Evolutionary conservation across 805 yeast species (phyloP), one percentile per base, ranked within the genome.

Genomic region (Kazachstania africana): DNA sequence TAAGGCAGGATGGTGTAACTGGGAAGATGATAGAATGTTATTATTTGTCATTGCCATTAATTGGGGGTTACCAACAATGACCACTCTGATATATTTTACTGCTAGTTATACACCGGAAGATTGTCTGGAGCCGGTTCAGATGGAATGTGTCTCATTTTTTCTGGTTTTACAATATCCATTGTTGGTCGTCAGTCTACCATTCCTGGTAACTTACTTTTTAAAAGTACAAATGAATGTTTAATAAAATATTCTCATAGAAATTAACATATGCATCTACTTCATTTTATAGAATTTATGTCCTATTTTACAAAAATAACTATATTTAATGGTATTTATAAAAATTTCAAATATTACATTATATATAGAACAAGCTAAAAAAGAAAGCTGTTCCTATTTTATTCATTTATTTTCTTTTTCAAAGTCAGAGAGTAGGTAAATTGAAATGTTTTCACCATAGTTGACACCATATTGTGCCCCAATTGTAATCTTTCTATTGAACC

Each of bases 11-110:
- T 73, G 93, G 77, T 70, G 75, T 33, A 71, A 58, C 13, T 45
- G 58, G 56, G 54, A 57, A 21, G 60, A 60, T 31, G 68, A 63
- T 31, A 51, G 54, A 12, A 68, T 85, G 55, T 60, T 85, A 9
- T 62, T 78, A 16, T 82, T 91, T 47, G 80, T 87, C 8, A 71
- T 81, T 37, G 77, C 78, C 8, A 63, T 87, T 25, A 72, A 75
- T 25, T 80, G 80, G 57, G 85, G 84, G 0, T 60, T 85, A 19
- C 97, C 98, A 0, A 77, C 84, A 29, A 94, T 95, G 31, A 91
- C 97, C 0, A 71, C 91, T 0, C 66, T 85, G 44, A 77, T 88
- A 26, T 91, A 87, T 52, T 63, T 88, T 34, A 85, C 96, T 1
- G 91, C 95, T 3, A 74, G 82, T 50, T 80, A 74, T 54, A 75